These are phyloP conservation scores for Entomortierella chlamydospora DNA, from an alignment of 192 early-diverging fungal species.

Conservation along the genomic window DNA sequence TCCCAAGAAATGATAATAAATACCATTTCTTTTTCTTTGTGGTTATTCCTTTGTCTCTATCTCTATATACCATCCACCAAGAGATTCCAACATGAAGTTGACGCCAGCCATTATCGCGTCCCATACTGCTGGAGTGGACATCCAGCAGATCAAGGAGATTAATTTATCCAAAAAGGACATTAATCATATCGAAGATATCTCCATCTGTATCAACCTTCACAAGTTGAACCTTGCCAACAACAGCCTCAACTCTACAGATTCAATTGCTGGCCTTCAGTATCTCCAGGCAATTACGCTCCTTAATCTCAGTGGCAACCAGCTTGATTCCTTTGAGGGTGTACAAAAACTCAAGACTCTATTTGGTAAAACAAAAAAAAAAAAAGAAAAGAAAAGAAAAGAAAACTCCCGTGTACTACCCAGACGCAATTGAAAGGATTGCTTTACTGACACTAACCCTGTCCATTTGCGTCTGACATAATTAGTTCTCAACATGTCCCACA, in stretches of 20 bases:
- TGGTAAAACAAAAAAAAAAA: constrained; percentile 55
- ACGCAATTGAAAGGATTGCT: too few relatives aligned
- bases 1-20: too few relatives aligned
- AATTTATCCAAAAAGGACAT: constrained; percentile 69
- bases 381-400: neutral
- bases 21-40: too few relatives aligned
- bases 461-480: neutral
- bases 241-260: constrained; percentile 61
- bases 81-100: constrained; percentile 60
- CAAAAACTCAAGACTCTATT: constrained; percentile 66
- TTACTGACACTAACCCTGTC: too few relatives aligned
- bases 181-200: constrained; percentile 76
- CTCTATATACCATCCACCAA: neutral
- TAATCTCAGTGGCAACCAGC: constrained; percentile 72
- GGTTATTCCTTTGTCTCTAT: too few relatives aligned
- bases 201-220: constrained; percentile 65
- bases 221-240: constrained; percentile 74
- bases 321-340: constrained; percentile 68
- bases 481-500: constrained; percentile 80
- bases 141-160: constrained; percentile 65
- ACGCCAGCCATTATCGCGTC: constrained; percentile 60
- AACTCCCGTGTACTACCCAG: too few relatives aligned
- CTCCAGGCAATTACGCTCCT: constrained; percentile 69
- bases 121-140: constrained; percentile 28
- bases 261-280: constrained; percentile 64